Percentiles rank a stretch among this genome's conserved stretches.
Evolutionary conservation across 2,329 filamentous ascomycete genomes (phyloP).

Genomic region (Colletotrichum euphorbiae): DNA sequence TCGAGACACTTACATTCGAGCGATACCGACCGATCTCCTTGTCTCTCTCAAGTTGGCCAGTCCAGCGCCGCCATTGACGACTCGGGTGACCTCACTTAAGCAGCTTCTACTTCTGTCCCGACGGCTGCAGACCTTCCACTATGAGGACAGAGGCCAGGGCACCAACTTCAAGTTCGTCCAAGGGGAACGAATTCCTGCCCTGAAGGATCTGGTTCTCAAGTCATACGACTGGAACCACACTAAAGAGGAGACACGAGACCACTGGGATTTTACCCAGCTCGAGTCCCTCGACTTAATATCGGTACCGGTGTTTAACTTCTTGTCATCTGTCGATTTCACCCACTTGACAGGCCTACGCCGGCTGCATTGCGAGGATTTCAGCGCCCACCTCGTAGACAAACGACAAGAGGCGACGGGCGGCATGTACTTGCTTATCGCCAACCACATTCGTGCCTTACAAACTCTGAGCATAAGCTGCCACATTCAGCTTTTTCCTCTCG

Average conservation of each 20-base stretch:
- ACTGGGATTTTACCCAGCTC: conserved; percentile 62
- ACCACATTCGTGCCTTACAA: conserved; percentile 52
- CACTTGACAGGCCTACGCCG: conserved; percentile 52
- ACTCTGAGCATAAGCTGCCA: conserved; percentile 57
- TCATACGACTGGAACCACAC: conserved; percentile 64
- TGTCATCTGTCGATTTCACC: conserved; percentile 53
- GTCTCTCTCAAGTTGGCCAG: conserved; percentile 55
- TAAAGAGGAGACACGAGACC: conserved; percentile 49
- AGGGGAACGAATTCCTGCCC: conserved; percentile 56
- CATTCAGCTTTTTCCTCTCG: conserved; percentile 53
- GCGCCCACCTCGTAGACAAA: conserved; percentile 52
- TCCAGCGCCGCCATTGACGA: conserved; percentile 55
- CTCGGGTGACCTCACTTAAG: conserved; percentile 56
- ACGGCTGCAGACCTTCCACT: conserved; percentile 54
- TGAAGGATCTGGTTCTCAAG: conserved; percentile 55
- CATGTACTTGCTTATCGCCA: conserved; percentile 53
- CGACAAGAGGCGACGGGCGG: conserved; percentile 54
- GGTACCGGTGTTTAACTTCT: conserved; percentile 58
- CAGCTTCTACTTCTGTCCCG: conserved; percentile 52
- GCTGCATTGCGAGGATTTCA: conserved; percentile 59
- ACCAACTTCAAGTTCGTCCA: conserved; percentile 55
- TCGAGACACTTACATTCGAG: conserved; percentile 51
- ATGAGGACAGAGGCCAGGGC: conserved; percentile 58
- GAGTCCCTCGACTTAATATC: conserved; percentile 55
- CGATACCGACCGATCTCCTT: conserved; percentile 53